Base-by-base conservation (phyloP, 2,329 filamentous ascomycete species). In the Xylariaceae sp. region DNA sequence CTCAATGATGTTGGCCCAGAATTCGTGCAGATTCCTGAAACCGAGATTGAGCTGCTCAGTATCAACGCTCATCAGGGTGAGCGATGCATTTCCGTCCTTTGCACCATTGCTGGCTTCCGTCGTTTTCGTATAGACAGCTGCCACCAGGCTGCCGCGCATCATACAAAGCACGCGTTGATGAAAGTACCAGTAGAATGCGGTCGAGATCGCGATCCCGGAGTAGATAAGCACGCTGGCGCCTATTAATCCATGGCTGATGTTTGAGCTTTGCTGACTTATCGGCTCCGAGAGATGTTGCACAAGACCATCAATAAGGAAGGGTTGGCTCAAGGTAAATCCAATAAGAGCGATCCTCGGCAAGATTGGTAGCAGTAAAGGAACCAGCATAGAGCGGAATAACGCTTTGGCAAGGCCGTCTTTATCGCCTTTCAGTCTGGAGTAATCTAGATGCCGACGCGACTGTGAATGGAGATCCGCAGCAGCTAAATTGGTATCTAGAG, bases 1-100 rank as follows among this genome's bases (percentile, higher is more conserved):
- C 54, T 80, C 71, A 1, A 78, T 52, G 0, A 65, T 50, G 39
- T 62, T 69, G 0, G 67, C 70, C 74, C 73, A 76, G 4, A 72
- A 50, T 28, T 75, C 70, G 42, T 77, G 76, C 22, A 74, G 50
- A 1, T 49, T 57, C 3, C 57, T 50, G 4, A 68, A 61, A 1
- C 71, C 75, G 0, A 56, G 42, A 1, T 66, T 58, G 2, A 78
- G 69, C 5, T 70, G 67, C 51, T 77, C 75, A 10, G 77, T 64
- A 44, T 79, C 42, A 34, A 45, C 42, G 12, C 58, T 75, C 75
- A 79, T 79, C 2, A 78, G 64, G 0, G 76, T 77, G 41, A 78
- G 55, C 0, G 73, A 68, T 0, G 72, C 70, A 3, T 71, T 66
- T 14, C 74, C 69, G 34, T 72, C 68, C 2, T 68, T 61, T 0